These are phyloP conservation scores for Pharnaceum exiguum DNA, from an alignment of 148 eudicot species.

Conservation along the genomic window DNA sequence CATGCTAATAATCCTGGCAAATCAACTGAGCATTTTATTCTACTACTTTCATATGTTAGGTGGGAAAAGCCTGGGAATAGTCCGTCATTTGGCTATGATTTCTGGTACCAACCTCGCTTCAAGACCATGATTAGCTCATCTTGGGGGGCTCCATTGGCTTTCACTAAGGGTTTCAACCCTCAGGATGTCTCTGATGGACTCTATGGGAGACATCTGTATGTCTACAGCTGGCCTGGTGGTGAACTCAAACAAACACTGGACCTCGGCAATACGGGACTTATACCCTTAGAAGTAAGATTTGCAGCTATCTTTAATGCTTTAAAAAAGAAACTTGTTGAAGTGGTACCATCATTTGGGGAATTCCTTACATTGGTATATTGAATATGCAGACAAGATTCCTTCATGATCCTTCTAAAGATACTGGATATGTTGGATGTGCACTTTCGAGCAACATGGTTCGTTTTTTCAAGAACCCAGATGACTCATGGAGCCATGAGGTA, in stretches of 20 bases:
- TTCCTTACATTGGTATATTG: not conserved
- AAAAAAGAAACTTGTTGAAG: not conserved
- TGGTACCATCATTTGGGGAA: not conserved
- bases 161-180: constrained; percentile 88
- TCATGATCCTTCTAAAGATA: constrained; percentile 90
- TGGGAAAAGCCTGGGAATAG: constrained; percentile 99
- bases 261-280: constrained; percentile 76
- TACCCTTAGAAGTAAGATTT: constrained; percentile 76
- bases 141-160: constrained; percentile 97
- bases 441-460: constrained; percentile 94
- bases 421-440: constrained; percentile 94
- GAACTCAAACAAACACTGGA: constrained; percentile 90
- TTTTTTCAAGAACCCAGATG: constrained; percentile 79
- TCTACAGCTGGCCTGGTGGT: constrained; percentile 95
- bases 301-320: not conserved
- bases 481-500: constrained; percentile 90
- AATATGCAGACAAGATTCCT: constrained; percentile 76
- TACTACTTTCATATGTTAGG: constrained; percentile 30
- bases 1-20: too few species aligned
- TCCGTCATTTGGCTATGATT: constrained; percentile 90
- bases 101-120: constrained; percentile 96
- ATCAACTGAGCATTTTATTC: not conserved
- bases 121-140: constrained; percentile 97
- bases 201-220: constrained; percentile 84
- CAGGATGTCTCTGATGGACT: constrained; percentile 88